These are phyloP conservation scores for Pichia cactophila DNA, from an alignment of 1,139 yeast species.

Conservation along the genomic window DNA sequence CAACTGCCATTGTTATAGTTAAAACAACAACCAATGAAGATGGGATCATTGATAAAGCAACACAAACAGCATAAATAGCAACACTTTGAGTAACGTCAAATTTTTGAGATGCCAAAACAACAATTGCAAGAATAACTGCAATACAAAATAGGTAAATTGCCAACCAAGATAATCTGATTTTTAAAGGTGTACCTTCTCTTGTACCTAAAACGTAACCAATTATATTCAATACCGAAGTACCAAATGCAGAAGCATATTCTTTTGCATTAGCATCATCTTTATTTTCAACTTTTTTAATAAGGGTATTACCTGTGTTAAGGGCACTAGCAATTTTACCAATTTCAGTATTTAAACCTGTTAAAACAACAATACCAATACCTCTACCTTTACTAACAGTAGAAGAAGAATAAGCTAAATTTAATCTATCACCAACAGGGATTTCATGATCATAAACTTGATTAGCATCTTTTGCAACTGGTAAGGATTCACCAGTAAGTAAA, in stretches of 20 bases:
- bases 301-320: slow-evolving; percentile 36
- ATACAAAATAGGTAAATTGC: slow-evolving; percentile 62
- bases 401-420: slow-evolving; percentile 67
- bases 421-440: slow-evolving; percentile 68
- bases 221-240: slow-evolving; percentile 41
- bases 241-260: slow-evolving; percentile 44
- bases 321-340: slow-evolving; percentile 73
- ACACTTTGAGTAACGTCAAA: slow-evolving; percentile 61
- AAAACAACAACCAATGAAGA: slow-evolving; percentile 74
- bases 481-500: slow-evolving; percentile 70
- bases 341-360: slow-evolving; percentile 67
- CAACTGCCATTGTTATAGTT: slow-evolving; percentile 85
- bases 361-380: slow-evolving; percentile 59
- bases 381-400: slow-evolving; percentile 72
- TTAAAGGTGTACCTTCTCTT: slow-evolving; percentile 71
- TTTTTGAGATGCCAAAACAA: slow-evolving; percentile 73
- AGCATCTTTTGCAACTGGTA: slow-evolving; percentile 60
- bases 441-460: slow-evolving; percentile 34
- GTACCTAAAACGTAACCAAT: slow-evolving; percentile 68
- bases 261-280: slow-evolving; percentile 31
- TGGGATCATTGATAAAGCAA: slow-evolving; percentile 78
- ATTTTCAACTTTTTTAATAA: slow-evolving; percentile 30
- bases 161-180: slow-evolving; percentile 57
- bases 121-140: slow-evolving; percentile 70
- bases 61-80: slow-evolving; percentile 77